phyloP scores from a whole-genome alignment of 257 asterid species.

The Handroanthus guayacan region DNA sequence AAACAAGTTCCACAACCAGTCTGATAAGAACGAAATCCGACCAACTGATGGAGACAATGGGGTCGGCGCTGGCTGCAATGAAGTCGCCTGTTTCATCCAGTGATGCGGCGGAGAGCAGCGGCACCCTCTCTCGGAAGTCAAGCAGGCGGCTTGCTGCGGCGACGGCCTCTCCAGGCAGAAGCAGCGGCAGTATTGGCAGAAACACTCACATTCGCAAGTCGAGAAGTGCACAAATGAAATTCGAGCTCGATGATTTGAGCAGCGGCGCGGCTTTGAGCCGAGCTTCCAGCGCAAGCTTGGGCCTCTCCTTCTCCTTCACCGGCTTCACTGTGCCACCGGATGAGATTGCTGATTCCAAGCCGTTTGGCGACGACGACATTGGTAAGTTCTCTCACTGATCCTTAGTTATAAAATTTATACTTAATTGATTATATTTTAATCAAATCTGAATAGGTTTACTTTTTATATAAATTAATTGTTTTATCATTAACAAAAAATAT shows the following conservation, averaged over 20 bases:
- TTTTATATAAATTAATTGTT: too few relatives aligned
- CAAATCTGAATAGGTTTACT: too few relatives aligned
- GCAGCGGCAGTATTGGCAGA: conserved; percentile 46
- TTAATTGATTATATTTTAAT: too few relatives aligned
- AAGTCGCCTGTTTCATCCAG: conserved; percentile 53
- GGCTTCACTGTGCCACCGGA: conserved; percentile 89
- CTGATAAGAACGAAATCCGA: conserved; percentile 85
- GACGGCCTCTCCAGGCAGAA: conserved; percentile 69
- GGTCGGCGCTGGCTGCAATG: conserved; percentile 68
- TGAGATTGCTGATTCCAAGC: conserved; percentile 58
- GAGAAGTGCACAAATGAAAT: conserved; percentile 89
- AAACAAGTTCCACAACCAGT: conserved; percentile 43
- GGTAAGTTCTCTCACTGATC: conserved; percentile 47
- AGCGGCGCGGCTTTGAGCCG: conserved; percentile 96
- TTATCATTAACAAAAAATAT: too few relatives aligned
- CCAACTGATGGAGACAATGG: conserved; percentile 78
- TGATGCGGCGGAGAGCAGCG: conserved; percentile 38
- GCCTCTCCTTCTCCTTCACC: conserved; percentile 86
- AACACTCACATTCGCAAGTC: conserved; percentile 83
- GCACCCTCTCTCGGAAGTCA: conserved; percentile 67
- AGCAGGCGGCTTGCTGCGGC: conserved; percentile 59
- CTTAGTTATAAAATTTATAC: too few relatives aligned
- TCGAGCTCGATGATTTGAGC: conserved; percentile 81
- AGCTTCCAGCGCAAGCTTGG: conserved; percentile 96
- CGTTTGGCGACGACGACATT: conserved; percentile 77